Evolutionary conservation across 306 rosid genomes (phyloP).

Genomic region (Oemleria cerasiformis): DNA sequence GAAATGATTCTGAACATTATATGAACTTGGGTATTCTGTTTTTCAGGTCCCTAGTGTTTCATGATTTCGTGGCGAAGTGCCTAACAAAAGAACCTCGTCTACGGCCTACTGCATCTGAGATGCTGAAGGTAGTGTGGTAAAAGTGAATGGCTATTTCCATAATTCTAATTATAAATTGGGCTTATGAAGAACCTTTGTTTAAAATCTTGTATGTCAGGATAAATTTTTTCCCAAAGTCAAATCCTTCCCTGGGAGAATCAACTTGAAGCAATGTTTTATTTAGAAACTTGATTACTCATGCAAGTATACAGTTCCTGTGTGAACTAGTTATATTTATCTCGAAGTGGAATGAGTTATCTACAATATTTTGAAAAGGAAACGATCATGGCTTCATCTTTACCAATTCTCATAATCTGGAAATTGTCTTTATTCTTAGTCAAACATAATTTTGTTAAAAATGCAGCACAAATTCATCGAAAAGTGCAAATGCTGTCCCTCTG

Average conservation of each 20-base stretch:
- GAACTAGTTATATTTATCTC: not conserved
- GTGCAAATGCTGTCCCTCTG: conserved; percentile 77
- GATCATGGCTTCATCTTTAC: not conserved
- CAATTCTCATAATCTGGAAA: conserved; percentile 8
- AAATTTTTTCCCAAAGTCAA: not conserved
- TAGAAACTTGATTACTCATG: not conserved
- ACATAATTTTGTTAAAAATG: conserved; percentile 17
- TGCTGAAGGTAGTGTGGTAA: conserved; percentile 75
- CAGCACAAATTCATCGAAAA: conserved; percentile 97
- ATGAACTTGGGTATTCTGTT: conserved; percentile 24
- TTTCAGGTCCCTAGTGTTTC: conserved; percentile 89
- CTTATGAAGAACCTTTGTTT: not conserved
- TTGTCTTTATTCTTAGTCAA: conserved; percentile 22
- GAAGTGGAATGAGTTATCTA: not conserved
- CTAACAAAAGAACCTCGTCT: conserved; percentile 92
- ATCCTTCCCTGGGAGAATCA: not conserved
- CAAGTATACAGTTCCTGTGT: not conserved
- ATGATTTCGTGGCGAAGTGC: conserved; percentile 96
- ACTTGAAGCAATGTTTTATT: conserved; percentile 1
- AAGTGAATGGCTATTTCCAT: conserved; percentile 6
- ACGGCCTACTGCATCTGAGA: conserved; percentile 92
- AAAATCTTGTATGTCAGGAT: not conserved
- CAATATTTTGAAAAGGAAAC: not conserved
- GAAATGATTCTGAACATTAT: conserved; percentile 12
- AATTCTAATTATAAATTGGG: not conserved